Percentiles rank a stretch among this genome's conserved stretches.
Conservation (phyloP, 177 flowering plant genomes). For the Vitis hybrid region DNA sequence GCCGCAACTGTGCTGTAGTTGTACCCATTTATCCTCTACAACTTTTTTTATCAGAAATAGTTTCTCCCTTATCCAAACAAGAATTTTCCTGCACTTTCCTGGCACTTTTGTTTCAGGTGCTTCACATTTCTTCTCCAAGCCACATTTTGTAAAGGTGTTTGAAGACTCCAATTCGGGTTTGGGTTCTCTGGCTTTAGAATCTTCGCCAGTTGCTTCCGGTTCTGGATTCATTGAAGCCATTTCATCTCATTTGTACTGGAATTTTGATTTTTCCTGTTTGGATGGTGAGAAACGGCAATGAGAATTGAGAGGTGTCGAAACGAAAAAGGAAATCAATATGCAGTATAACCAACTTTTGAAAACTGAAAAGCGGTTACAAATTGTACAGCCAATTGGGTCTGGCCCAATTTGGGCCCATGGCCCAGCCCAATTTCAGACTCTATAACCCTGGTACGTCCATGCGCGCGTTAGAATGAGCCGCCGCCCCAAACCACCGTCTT, state of each 20-base stretch:
- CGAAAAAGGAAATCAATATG: not conserved
- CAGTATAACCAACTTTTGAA: constrained; percentile 3
- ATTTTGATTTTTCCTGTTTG: not conserved
- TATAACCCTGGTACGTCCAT: no score
- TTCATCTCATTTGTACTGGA: not conserved
- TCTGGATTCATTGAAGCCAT: constrained; percentile 8
- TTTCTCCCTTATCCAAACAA: not conserved
- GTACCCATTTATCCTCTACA: constrained; percentile 11
- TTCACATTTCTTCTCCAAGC: not conserved
- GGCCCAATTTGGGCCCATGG: no score
- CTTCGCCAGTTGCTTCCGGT: not conserved
- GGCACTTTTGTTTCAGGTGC: not conserved
- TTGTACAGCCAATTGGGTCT: no score
- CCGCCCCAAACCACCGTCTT: no score
- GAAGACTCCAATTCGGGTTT: not conserved
- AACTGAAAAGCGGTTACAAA: not conserved
- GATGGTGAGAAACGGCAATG: no score
- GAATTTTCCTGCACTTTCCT: not conserved
- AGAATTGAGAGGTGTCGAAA: no score
- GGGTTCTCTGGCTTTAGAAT: not conserved
- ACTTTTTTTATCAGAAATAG: not conserved
- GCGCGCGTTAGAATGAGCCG: no score
- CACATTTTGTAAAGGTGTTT: not conserved
- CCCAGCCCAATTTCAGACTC: no score
- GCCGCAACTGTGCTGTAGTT: not conserved